Evolutionary conservation across 495 filamentous ascomycete genomes (phyloP).

Genomic region (Penicillium coffeae): DNA sequence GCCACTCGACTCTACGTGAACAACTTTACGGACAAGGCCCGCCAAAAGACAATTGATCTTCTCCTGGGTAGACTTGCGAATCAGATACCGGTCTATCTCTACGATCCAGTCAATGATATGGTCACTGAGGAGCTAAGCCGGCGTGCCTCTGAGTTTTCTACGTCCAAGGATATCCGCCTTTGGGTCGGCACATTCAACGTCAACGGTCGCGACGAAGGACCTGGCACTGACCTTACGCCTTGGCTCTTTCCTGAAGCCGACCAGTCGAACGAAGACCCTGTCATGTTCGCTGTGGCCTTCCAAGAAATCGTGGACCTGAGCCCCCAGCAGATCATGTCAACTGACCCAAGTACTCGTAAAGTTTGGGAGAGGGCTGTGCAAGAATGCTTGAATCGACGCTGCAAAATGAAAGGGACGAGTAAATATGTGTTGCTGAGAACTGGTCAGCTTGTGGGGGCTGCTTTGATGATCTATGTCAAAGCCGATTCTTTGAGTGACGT

Average conservation of each 20-base stretch:
- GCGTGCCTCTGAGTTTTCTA: conserved; percentile 52
- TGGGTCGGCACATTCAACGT: conserved; percentile 93
- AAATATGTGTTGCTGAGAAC: conserved; percentile 87
- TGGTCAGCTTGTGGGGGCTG: conserved; percentile 92
- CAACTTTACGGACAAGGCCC: conserved; percentile 89
- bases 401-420: conserved; percentile 56
- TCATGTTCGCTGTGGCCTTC: conserved; percentile 82
- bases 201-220: conserved; percentile 75
- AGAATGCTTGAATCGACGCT: conserved; percentile 66
- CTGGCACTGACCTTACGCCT: conserved; percentile 71
- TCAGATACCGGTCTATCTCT: conserved; percentile 78
- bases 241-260: conserved; percentile 72
- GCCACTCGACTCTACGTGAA: conserved; percentile 93
- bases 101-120: conserved; percentile 90
- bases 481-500: conserved; percentile 70
- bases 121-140: conserved; percentile 71
- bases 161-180: conserved; percentile 51
- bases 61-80: conserved; percentile 79
- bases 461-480: conserved; percentile 85
- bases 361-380: conserved; percentile 82
- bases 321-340: conserved; percentile 99
- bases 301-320: conserved; percentile 97
- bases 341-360: conserved; percentile 80
- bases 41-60: conserved; percentile 92
- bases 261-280: conserved; percentile 27